phyloP scores from a whole-genome alignment of 768 basidiomycete genomes.

The Suillus plorans region DNA sequence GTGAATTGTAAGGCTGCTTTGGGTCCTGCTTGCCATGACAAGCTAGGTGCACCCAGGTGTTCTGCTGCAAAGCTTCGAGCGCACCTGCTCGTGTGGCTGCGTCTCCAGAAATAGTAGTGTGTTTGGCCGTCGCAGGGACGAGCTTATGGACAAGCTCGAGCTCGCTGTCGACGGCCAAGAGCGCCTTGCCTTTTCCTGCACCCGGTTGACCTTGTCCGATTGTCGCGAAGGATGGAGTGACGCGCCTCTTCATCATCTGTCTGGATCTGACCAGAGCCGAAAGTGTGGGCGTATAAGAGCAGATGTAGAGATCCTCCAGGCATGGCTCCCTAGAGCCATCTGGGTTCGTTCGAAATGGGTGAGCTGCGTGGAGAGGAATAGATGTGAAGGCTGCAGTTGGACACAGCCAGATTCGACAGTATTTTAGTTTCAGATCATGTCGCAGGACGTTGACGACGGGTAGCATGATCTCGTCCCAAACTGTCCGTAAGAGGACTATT shows the following conservation, averaged over 20 bases:
- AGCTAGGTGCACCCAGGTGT: constrained; percentile 29
- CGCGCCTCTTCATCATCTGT: background rate
- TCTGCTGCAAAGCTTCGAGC: background rate
- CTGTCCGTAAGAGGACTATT: background rate
- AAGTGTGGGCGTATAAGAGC: background rate
- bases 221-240: background rate
- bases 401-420: background rate
- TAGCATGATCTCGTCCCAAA: background rate
- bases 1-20: constrained; percentile 9
- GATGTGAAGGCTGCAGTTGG: background rate
- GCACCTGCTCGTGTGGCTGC: background rate
- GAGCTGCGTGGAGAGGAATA: too few species aligned
- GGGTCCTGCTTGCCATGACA: constrained; percentile 38
- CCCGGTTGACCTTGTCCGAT: background rate
- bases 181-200: background rate
- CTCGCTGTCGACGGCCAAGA: background rate
- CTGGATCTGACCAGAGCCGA: background rate
- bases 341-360: background rate
- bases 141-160: background rate
- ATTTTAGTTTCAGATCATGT: background rate
- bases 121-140: background rate
- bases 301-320: background rate
- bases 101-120: background rate
- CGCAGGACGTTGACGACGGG: background rate
- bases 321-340: background rate